A percentile compares a stretch with the other conserved stretches of the same genome.
These are phyloP conservation scores for Leishmania braziliensis DNA, from an alignment of 208 protist genomes.

Conservation along the genomic window DNA sequence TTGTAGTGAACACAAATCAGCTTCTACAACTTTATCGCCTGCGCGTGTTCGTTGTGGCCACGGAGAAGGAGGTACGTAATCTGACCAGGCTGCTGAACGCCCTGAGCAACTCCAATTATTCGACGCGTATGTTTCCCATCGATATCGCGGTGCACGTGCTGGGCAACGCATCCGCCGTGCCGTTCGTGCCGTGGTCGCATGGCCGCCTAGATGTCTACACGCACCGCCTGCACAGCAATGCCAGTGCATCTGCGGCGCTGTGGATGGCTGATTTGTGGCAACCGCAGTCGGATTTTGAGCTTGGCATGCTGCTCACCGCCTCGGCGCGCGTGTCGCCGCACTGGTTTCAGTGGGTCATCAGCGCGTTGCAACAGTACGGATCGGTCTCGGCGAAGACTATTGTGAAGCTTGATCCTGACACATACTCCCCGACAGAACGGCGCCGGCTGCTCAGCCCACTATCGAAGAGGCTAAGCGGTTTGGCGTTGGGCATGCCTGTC, in stretches of 20 bases:
- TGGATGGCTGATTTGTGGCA: constrained; percentile 57
- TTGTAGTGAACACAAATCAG: neutral
- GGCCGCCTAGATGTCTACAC: constrained; percentile 47
- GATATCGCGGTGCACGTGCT: constrained; percentile 48
- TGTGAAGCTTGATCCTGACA: neutral
- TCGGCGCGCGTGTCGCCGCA: constrained; percentile 37
- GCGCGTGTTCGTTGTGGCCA: constrained; percentile 28
- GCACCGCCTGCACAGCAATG: constrained; percentile 16
- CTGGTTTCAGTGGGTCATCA: constrained; percentile 60
- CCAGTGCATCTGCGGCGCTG: constrained; percentile 13
- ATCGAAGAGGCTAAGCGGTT: constrained; percentile 11
- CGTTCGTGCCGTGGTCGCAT: constrained; percentile 39
- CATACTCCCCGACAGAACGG: neutral
- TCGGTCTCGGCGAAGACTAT: neutral
- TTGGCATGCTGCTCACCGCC: constrained; percentile 63
- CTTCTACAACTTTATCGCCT: constrained; percentile 33
- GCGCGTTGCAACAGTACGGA: constrained; percentile 38
- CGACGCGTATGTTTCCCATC: constrained; percentile 23
- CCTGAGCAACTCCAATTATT: constrained; percentile 40
- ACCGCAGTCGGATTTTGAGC: constrained; percentile 51
- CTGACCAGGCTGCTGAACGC: constrained; percentile 28
- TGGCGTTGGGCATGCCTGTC: constrained; percentile 18
- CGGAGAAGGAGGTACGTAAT: neutral
- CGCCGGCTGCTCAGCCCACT: constrained; percentile 9
- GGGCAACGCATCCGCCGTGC: constrained; percentile 16